A percentile compares a stretch with the other conserved stretches of the same genome.
These are phyloP conservation scores for Collariella sp. DNA, from an alignment of 495 filamentous ascomycete genomes.

Conservation along the genomic window DNA sequence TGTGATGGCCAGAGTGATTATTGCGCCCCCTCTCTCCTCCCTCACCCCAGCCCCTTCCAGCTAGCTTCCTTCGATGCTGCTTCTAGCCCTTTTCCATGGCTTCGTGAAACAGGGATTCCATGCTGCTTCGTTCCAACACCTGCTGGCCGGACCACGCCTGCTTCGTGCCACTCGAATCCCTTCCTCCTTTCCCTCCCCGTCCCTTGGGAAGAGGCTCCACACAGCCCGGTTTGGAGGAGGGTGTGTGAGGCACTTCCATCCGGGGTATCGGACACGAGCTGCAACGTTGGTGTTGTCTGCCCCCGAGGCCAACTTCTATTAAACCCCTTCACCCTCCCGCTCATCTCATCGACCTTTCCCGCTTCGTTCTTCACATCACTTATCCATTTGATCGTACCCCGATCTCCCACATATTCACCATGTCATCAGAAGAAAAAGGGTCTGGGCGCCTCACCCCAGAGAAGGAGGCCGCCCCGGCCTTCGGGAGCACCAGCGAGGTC, in stretches of 20 bases:
- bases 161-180: background rate
- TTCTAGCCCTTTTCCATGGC: conserved; percentile 18
- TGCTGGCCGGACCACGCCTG: background rate
- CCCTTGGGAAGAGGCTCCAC: background rate
- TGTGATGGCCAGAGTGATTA: background rate
- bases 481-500: conserved; percentile 14
- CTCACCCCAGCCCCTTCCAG: background rate
- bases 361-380: conserved; percentile 4
- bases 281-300: background rate
- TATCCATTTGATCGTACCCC: background rate
- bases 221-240: background rate
- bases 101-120: background rate
- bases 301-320: no score
- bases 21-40: background rate
- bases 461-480: conserved; percentile 22
- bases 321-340: background rate
- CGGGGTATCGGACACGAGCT: background rate
- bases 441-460: conserved; percentile 14
- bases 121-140: no score
- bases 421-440: conserved; percentile 28
- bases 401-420: conserved; percentile 7
- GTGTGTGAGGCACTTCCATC: background rate
- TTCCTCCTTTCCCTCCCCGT: background rate
- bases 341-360: conserved; percentile 1
- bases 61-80: conserved; percentile 11